Evolutionary conservation across 345 rosid species (phyloP).

Genomic region (Salix koriyanagi): DNA sequence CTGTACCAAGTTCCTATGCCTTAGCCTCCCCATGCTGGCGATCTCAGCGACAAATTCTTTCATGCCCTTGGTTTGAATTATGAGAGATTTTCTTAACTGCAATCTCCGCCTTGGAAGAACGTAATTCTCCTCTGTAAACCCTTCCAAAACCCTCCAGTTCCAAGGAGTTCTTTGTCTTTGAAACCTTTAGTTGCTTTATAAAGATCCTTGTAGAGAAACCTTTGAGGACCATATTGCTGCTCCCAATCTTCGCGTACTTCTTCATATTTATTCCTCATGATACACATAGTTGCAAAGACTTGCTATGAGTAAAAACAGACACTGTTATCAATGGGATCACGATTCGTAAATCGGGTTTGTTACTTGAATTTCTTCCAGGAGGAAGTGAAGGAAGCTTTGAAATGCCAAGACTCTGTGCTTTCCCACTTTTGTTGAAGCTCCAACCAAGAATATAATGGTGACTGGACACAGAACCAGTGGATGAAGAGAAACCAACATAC

Average conservation of each 20-base stretch:
- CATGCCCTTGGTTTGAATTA: constrained; percentile 18
- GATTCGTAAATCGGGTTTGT: neutral
- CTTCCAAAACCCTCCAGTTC: constrained; percentile 19
- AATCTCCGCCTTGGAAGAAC: constrained; percentile 6
- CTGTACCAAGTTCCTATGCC: constrained; percentile 21
- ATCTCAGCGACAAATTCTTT: constrained; percentile 21
- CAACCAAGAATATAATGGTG: constrained; percentile 19
- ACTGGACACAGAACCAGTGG: constrained; percentile 17
- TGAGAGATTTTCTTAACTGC: constrained; percentile 20
- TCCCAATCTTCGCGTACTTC: constrained; percentile 24
- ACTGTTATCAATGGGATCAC: neutral
- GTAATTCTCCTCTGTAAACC: constrained; percentile 17
- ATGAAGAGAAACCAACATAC: constrained; percentile 21
- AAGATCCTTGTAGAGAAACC: constrained; percentile 14
- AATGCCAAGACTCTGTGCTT: constrained; percentile 7
- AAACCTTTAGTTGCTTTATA: constrained; percentile 18
- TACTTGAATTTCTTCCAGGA: neutral
- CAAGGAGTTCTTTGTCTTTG: constrained; percentile 12
- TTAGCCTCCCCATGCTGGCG: constrained; percentile 16
- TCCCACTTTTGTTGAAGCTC: constrained; percentile 17
- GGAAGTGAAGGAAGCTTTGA: constrained; percentile 20
- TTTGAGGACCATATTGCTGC: constrained; percentile 17
- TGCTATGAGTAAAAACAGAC: neutral
- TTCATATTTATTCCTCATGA: constrained; percentile 10
- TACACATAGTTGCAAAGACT: neutral